Evolutionary conservation across 768 basidiomycete species (phyloP), one percentile per base, ranked within the genome.

Genomic region (Tulasnella sp.): DNA sequence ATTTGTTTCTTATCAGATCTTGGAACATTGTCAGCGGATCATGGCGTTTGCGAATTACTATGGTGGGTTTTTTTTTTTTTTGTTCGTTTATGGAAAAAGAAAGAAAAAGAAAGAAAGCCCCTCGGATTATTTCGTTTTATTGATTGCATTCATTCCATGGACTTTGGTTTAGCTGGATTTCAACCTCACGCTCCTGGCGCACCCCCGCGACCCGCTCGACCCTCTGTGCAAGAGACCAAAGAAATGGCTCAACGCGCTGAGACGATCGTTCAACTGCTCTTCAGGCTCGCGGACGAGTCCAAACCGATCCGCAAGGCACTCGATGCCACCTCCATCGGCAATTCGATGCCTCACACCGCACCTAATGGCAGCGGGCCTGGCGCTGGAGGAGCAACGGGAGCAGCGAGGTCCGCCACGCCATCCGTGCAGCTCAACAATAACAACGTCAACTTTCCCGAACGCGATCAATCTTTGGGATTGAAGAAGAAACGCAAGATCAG

Each of bases 21-120:
- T 49, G 31, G 57, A 59, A 38, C 57, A 59, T 22, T 59, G 57
- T 38, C 46, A 59, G 5, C 25, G 46, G 15, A 59, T 59, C 27
- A 49, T 59, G 48, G 46, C 45, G 27, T 59, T 59, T 38, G 57
- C 57, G 2, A 59, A 49, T 19, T 48, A 59, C 31, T 59, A 59
- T 42, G 57, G 45, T 19, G 34, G 12, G 49, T 11, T 34, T 12
- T 31, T 22, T 12, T 9, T 27, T 27, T 52, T 24, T 38, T 38
- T n/a, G n/a, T n/a, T n/a, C n/a, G n/a, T n/a, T n/a, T n/a, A n/a
- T n/a, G n/a, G n/a, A n/a, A n/a, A n/a, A n/a, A n/a, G n/a, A n/a
- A n/a, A n/a, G n/a, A n/a, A n/a, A n/a, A n/a, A n/a, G n/a, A n/a
- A n/a, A n/a, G n/a, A n/a, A n/a, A 22, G n/a, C 7, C 46, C 46